Base-by-base conservation (phyloP, 192 early-diverging fungal genomes). In the Coemansia sp. region DNA sequence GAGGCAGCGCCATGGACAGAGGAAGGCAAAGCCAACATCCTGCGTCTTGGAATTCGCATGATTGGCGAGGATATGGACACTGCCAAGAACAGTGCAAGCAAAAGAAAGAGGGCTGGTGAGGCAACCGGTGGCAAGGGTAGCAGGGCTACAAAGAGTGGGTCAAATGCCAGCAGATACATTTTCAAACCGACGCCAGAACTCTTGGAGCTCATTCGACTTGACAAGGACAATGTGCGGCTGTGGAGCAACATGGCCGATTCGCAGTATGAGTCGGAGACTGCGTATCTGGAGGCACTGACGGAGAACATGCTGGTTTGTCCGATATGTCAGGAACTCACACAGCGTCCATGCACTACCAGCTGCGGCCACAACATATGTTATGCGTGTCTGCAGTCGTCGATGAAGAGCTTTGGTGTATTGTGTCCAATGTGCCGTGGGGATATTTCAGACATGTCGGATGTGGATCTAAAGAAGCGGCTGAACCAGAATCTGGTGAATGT, bases 1-100 rank as follows among this genome's bases (percentile, higher is more conserved):
- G 88, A 87, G 47, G 85, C 87, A 9, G 84, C 86, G 21, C 89
- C 90, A 1, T 91, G 89, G 90, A 88, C 85, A 0, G 32, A 52
- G 7, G 85, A 85, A 56, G 89, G 89, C 19, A 83, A 77, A 38
- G 47, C 23, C 10, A 56, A 71, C 18, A 86, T 86, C 21, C 62
- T 59, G 32, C 56, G 79, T 16, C 59, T 85, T 12, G 87, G 87
- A 0, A 37, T 90, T 54, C 52, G 52, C 52, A 54, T 54, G 52
- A 54, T 54, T 26, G 52, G 52, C 9, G 52, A 54, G 21, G 52
- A 54, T 9, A 54, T 23, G 12, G 13, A 54, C 23, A 19, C 26
- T 3, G 19, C 52, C 9, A 54, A 23, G 23, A 54, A 26, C 12
- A 54, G 26, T 7, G 52, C 21, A 2, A 23, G 52, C 19, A 54